Evolutionary conservation across 129 eudicot species (phyloP).

Genomic region (Scalesia atractyloides): DNA sequence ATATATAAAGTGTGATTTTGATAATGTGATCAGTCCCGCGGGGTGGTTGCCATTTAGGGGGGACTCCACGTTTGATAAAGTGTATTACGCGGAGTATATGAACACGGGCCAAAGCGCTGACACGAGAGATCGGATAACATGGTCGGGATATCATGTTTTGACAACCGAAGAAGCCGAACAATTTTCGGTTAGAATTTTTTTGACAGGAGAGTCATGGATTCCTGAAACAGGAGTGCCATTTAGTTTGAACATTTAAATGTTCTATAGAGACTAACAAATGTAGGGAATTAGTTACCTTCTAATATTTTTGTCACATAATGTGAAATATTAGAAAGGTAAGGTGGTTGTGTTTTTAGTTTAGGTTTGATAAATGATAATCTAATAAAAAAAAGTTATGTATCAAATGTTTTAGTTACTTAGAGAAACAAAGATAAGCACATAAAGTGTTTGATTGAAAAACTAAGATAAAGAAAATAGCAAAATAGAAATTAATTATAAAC

Average conservation of each 20-base stretch:
- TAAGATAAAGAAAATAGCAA: no score
- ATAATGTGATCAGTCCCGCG: slow-evolving; percentile 28
- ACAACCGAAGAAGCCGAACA: slow-evolving; percentile 28
- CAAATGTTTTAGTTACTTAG: no score
- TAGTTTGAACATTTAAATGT: slow-evolving; percentile 17
- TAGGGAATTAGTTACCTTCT: background rate
- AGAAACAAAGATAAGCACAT: no score
- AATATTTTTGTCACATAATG: background rate
- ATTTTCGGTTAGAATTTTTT: slow-evolving; percentile 33
- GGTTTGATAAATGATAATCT: background rate
- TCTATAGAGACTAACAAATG: slow-evolving; percentile 7
- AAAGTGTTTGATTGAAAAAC: no score
- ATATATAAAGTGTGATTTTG: slow-evolving; percentile 28
- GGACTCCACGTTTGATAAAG: slow-evolving; percentile 6
- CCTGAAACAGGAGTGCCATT: slow-evolving; percentile 39
- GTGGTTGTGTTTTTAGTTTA: background rate
- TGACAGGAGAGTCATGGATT: slow-evolving; percentile 39
- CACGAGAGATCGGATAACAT: slow-evolving; percentile 39
- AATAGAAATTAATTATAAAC: no score
- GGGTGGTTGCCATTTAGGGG: slow-evolving; percentile 43
- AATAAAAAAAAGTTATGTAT: background rate
- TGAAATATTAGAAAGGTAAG: background rate
- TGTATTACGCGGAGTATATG: slow-evolving; percentile 45
- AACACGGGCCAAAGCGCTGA: slow-evolving; percentile 38
- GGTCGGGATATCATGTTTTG: slow-evolving; percentile 46